Evolutionary conservation across 2,329 filamentous ascomycete genomes (phyloP).

Genomic region (Furcasterigmium sp.): DNA sequence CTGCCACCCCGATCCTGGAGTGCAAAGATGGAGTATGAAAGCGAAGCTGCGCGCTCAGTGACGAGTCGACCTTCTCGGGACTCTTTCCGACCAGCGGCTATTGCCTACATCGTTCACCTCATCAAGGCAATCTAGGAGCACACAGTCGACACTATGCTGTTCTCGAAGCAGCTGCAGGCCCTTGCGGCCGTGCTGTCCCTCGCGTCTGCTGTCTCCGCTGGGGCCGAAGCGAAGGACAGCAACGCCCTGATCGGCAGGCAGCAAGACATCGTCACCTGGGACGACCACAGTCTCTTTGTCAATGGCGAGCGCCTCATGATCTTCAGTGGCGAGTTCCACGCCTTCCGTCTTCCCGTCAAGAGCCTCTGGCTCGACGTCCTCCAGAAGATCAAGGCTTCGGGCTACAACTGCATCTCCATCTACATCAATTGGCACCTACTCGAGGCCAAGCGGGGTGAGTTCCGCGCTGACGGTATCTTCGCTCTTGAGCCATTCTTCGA

Average conservation of each 20-base stretch:
- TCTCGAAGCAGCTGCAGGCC: constrained; percentile 6
- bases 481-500: constrained; percentile 71
- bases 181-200: constrained; percentile 6
- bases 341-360: constrained; percentile 47
- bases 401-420: constrained; percentile 75
- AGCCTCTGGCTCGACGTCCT: constrained; percentile 63
- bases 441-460: constrained; percentile 67
- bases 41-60: background rate
- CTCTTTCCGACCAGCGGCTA: background rate
- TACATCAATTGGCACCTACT: constrained; percentile 75
- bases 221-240: background rate
- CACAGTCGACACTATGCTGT: constrained; percentile 2
- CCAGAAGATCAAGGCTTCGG: constrained; percentile 76
- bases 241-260: background rate
- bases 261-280: constrained; percentile 57
- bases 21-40: background rate
- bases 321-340: constrained; percentile 71
- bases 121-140: background rate
- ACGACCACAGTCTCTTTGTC: constrained; percentile 66
- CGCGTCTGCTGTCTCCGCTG: background rate
- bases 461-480: constrained; percentile 67
- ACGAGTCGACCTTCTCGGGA: no score
- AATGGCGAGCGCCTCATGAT: constrained; percentile 65
- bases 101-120: background rate
- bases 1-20: no score